Evolutionary conservation across 108 stramenopile genomes (phyloP).

Genomic region (Craspedostauros australis): DNA sequence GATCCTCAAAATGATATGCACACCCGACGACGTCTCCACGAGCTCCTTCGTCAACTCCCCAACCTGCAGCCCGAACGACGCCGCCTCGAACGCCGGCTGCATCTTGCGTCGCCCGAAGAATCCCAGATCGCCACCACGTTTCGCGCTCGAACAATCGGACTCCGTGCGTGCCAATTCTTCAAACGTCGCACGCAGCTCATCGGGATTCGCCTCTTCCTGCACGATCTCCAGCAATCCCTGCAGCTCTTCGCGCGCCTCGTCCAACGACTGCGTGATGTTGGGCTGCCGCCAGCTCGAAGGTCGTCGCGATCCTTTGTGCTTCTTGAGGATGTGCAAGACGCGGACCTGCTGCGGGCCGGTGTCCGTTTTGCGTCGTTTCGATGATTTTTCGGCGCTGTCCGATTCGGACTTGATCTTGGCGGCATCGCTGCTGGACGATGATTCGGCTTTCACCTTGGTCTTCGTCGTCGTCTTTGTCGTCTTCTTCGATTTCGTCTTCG

Average conservation of each 20-base stretch:
- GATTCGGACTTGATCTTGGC: constrained; percentile 3
- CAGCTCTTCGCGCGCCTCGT: constrained; percentile 69
- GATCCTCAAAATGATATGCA: constrained; percentile 74
- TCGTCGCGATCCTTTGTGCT: constrained; percentile 66
- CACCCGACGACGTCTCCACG: constrained; percentile 78
- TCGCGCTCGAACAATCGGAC: constrained; percentile 77
- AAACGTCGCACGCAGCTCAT: constrained; percentile 70
- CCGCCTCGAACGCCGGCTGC: constrained; percentile 75
- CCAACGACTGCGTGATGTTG: constrained; percentile 59
- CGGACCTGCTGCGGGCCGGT: constrained; percentile 60
- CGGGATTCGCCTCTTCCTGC: constrained; percentile 35
- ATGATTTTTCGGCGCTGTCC: not conserved
- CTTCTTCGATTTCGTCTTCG: not conserved
- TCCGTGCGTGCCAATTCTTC: constrained; percentile 76
- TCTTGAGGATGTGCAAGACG: constrained; percentile 80
- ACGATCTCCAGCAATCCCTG: constrained; percentile 50
- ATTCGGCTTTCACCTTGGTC: not conserved
- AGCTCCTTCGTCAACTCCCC: constrained; percentile 69
- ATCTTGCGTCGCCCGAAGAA: constrained; percentile 79
- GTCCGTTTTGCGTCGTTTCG: constrained; percentile 17
- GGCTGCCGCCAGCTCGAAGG: constrained; percentile 69
- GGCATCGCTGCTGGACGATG: not conserved
- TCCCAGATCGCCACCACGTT: constrained; percentile 79
- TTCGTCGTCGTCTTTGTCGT: not conserved
- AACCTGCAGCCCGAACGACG: constrained; percentile 71